Conservation (phyloP, 202 grass and related monocot species). For the Setaria viridis region DNA sequence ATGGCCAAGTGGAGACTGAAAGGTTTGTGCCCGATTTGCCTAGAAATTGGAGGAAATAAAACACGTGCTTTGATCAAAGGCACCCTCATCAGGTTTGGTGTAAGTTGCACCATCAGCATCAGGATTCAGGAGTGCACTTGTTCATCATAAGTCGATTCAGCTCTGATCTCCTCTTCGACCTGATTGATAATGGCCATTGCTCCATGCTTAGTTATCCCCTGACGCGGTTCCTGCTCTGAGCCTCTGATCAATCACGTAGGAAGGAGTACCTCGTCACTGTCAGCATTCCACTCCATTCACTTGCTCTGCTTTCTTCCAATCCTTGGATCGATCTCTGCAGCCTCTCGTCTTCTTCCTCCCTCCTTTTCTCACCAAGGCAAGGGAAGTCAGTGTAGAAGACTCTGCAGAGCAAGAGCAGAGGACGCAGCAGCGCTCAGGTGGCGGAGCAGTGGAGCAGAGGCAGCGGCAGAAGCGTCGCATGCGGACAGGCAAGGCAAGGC, state of each 20-base stretch:
- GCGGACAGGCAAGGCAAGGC: conserved; percentile 31
- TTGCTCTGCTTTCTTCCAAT: background rate
- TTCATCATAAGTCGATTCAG: background rate
- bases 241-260: background rate
- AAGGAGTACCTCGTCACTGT: background rate
- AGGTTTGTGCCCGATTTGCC: background rate
- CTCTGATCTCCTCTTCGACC: background rate
- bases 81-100: background rate
- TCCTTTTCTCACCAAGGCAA: background rate
- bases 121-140: background rate
- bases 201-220: background rate
- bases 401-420: background rate
- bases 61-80: conserved; percentile 26
- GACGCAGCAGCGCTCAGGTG: no score
- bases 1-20: background rate
- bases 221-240: background rate
- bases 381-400: background rate
- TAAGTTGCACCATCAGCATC: background rate
- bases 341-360: background rate
- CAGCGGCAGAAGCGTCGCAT: background rate
- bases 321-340: background rate
- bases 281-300: conserved; percentile 37
- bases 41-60: background rate
- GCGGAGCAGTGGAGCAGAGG: no score
- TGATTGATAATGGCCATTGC: background rate